Evolutionary conservation across 2,329 filamentous ascomycete species (phyloP).

Genomic region (Fusarium aywerte): DNA sequence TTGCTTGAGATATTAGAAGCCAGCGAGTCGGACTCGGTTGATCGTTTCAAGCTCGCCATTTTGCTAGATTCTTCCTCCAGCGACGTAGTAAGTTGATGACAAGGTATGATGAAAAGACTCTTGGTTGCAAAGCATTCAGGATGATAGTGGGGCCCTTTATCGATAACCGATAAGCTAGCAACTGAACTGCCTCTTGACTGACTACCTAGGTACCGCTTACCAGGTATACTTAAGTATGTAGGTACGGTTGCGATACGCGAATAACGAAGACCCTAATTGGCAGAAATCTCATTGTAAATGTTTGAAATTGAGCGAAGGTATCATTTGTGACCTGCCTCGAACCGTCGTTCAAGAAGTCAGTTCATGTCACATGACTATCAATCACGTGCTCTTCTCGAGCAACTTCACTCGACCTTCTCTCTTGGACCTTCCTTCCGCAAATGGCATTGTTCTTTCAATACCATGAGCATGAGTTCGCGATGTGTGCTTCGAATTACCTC

Average conservation of each 20-base stretch:
- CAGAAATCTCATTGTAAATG: no score
- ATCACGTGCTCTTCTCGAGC: slow-evolving; percentile 11
- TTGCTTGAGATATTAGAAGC: slow-evolving; percentile 90
- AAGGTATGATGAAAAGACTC: slow-evolving; percentile 36
- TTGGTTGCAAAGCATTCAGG: slow-evolving; percentile 38
- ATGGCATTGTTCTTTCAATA: background rate
- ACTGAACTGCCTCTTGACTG: background rate
- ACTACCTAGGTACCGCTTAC: background rate
- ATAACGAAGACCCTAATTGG: no score
- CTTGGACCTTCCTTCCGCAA: background rate
- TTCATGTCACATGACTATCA: background rate
- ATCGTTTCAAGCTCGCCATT: slow-evolving; percentile 75
- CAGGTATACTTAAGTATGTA: background rate
- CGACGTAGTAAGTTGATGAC: slow-evolving; percentile 13
- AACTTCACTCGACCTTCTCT: slow-evolving; percentile 13
- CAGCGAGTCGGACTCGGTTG: slow-evolving; percentile 61
- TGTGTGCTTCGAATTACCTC: fast-evolving
- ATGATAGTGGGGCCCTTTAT: slow-evolving; percentile 46
- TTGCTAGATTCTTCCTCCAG: slow-evolving; percentile 26
- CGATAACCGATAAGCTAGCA: slow-evolving; percentile 50
- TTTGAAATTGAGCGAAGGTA: background rate
- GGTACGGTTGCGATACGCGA: background rate
- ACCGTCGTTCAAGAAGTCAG: background rate
- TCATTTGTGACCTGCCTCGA: background rate
- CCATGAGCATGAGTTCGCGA: background rate